phyloP scores from a whole-genome alignment of 2,329 filamentous ascomycete species.

The Cordyceps cateniannulata region DNA sequence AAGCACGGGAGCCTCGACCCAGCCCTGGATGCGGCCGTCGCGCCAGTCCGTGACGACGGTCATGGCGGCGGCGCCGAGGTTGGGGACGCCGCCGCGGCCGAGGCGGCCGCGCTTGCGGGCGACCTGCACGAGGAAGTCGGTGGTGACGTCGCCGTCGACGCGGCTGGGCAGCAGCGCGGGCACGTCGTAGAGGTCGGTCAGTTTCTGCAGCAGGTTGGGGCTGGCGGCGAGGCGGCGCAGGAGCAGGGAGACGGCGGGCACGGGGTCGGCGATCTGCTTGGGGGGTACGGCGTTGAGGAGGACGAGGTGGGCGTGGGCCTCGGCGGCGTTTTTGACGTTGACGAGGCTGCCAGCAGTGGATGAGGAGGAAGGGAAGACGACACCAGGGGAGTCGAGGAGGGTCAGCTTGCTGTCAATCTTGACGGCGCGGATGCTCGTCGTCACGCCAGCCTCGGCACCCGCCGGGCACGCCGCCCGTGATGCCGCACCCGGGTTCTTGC shows the following conservation, averaged over 20 bases:
- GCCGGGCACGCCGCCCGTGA: constrained; percentile 65
- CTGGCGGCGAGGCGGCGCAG: constrained; percentile 71
- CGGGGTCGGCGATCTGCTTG: constrained; percentile 87
- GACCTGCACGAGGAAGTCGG: constrained; percentile 90
- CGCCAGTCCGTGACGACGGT: constrained; percentile 95
- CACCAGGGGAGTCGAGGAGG: constrained; percentile 87
- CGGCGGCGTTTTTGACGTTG: constrained; percentile 53
- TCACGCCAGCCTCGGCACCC: constrained; percentile 87
- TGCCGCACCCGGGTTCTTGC: constrained; percentile 50
- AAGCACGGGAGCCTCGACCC: constrained; percentile 71
- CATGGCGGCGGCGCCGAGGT: constrained; percentile 80
- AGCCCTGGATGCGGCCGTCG: constrained; percentile 89
- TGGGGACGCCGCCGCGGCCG: constrained; percentile 84
- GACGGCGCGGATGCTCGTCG: constrained; percentile 78
- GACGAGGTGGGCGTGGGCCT: constrained; percentile 77
- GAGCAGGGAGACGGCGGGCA: constrained; percentile 81
- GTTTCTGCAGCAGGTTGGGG: constrained; percentile 66
- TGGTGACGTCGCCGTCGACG: constrained; percentile 68
- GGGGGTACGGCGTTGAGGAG: constrained; percentile 89
- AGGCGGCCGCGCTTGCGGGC: constrained; percentile 87
- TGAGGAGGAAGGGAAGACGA: constrained; percentile 73
- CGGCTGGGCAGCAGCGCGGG: constrained; percentile 65
- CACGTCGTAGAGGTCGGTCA: constrained; percentile 78
- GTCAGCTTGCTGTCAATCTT: constrained; percentile 95
- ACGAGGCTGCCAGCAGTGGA: constrained; percentile 32